Evolutionary conservation across 2,329 filamentous ascomycete species (phyloP), one percentile per base, ranked within the genome.

Genomic region (Colletotrichum magnum): DNA sequence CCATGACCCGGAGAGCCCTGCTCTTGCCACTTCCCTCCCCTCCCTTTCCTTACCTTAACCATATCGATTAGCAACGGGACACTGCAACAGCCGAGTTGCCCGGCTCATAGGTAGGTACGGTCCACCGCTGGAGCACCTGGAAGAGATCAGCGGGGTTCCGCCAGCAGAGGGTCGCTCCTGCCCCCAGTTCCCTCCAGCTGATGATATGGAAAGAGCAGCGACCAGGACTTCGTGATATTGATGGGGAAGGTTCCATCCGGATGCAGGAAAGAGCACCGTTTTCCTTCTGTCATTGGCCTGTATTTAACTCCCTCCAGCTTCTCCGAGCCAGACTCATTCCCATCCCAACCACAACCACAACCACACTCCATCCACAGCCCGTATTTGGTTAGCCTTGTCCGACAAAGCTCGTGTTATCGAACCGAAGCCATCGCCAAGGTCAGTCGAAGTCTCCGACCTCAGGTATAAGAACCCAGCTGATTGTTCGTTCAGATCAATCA

Each of bases 91-190:
- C 58, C 60, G 15, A 52, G 48, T 58, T 32, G 47, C 48, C 58
- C 47, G 48, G 21, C 48, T 52, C 58, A 60, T 60, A 24, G 21
- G 21, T 24, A 24, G 21, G 21, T 24, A 43, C 47, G 32, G 32
- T 36, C 32, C 7, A 36, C 7, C 32, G 7, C 9, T 36, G 32
- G 32, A 36, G 32, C 32, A 36, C 47, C 32, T 60, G 32, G 26
- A 15, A 18, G 21, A 60, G 32, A 60, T 64, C 60, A 51, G 59
- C 59, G 64, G 59, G 60, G 52, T 64, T 68, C 64, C 47, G 45
- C 52, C n/a, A n/a, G 10, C 16, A 60, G 10, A 60, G 6, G 18
- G 26, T 61, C 7, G 48, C 50, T 64, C 18, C 52, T 59, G 45
- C 36, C 26, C 26, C 5, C 39, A 16, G 36, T 26, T 52, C 28